Conservation (phyloP, 352 stramenopile species). For the Peronospora belbahrii region DNA sequence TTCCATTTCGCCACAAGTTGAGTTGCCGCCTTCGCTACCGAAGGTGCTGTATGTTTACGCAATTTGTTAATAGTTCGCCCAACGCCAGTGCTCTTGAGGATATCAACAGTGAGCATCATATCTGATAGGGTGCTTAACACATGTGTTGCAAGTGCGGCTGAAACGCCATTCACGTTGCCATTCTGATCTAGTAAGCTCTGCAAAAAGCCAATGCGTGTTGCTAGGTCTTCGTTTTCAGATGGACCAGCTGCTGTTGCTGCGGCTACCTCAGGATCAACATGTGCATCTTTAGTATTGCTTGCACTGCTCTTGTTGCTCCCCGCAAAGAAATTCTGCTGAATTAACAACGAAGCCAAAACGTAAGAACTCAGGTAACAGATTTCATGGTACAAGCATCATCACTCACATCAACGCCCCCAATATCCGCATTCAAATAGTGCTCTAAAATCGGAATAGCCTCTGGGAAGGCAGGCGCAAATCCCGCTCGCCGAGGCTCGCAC, state of each 20-base stretch:
- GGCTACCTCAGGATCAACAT: slow-evolving; percentile 15
- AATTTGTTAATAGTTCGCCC: slow-evolving; percentile 84
- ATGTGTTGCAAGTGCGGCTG: slow-evolving; percentile 52
- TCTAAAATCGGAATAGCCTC: slow-evolving; percentile 46
- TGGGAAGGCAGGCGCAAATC: slow-evolving; percentile 60
- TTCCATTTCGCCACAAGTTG: slow-evolving; percentile 82
- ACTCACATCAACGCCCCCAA: slow-evolving; percentile 22
- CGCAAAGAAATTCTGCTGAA: slow-evolving; percentile 10
- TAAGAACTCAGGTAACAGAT: slow-evolving; percentile 3
- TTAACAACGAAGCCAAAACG: background rate
- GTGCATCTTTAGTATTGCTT: background rate
- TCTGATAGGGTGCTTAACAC: slow-evolving; percentile 59
- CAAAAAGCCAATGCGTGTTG: slow-evolving; percentile 58
- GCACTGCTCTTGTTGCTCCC: background rate
- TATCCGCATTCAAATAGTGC: slow-evolving; percentile 51
- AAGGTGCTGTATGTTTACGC: slow-evolving; percentile 56
- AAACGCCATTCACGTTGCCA: slow-evolving; percentile 66
- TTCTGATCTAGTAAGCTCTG: slow-evolving; percentile 71
- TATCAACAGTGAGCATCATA: slow-evolving; percentile 74
- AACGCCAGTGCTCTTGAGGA: slow-evolving; percentile 75
- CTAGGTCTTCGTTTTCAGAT: slow-evolving; percentile 40
- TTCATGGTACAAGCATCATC: background rate
- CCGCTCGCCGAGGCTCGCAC: slow-evolving; percentile 32
- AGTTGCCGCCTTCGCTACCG: slow-evolving; percentile 58
- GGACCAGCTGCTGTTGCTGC: slow-evolving; percentile 12